A percentile compares a stretch with the other conserved stretches of the same genome.
phyloP scores from a whole-genome alignment of 495 filamentous ascomycete species.

The Poronia punctata region DNA sequence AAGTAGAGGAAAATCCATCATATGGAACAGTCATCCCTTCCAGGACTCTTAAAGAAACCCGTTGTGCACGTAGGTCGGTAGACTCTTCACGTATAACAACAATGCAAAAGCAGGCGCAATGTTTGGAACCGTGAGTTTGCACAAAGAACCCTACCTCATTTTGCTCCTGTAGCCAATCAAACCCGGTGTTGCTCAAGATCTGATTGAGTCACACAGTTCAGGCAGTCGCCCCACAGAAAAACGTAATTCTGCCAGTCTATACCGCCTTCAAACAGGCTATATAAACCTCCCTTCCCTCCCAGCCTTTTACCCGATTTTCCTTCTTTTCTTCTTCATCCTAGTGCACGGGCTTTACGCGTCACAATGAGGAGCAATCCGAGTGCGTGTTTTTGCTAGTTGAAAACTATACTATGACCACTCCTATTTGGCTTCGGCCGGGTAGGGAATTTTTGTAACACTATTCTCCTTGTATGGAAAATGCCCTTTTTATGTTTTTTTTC shows the following conservation, averaged over 20 bases:
- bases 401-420: slow-evolving; percentile 46
- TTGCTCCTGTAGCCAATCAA: no score
- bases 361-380: slow-evolving; percentile 51
- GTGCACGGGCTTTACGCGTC: slow-evolving; percentile 48
- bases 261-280: slow-evolving; percentile 15
- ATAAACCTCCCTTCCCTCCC: slow-evolving; percentile 16
- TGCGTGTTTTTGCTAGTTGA: slow-evolving; percentile 52
- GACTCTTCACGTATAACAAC: no score
- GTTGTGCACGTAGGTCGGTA: no score
- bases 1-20: no score
- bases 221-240: no score
- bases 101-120: no score
- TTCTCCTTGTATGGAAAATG: slow-evolving; percentile 11
- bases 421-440: slow-evolving; percentile 29
- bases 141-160: no score
- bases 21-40: no score
- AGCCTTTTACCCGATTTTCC: slow-evolving; percentile 12
- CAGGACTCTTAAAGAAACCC: no score
- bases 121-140: no score
- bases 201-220: no score
- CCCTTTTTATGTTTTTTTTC: slow-evolving; percentile 14
- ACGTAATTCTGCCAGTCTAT: slow-evolving; percentile 4
- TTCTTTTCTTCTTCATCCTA: slow-evolving; percentile 33
- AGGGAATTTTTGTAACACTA: slow-evolving; percentile 37
- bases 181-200: no score